Percentiles rank a stretch among this genome's conserved stretches.
Conservation (phyloP, 441 rosid genomes). For the Populus tomentosa region DNA sequence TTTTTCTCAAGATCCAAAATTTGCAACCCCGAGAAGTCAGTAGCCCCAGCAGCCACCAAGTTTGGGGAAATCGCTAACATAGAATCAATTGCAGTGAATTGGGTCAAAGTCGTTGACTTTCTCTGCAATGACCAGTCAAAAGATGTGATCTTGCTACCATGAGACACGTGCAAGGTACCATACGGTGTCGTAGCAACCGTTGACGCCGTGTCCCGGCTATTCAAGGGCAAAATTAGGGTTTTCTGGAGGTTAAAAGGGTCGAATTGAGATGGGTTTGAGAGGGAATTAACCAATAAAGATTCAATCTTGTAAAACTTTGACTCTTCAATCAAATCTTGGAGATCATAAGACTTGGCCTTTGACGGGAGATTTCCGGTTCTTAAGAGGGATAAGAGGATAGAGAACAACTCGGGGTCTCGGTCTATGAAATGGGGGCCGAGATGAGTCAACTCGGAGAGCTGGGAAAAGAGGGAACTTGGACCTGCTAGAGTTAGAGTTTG, state of each 20-base stretch:
- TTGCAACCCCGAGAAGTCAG: slow-evolving; percentile 80
- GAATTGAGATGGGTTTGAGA: slow-evolving; percentile 61
- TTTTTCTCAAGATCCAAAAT: slow-evolving; percentile 54
- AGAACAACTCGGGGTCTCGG: slow-evolving; percentile 78
- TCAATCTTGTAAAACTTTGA: slow-evolving; percentile 66
- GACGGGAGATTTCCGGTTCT: slow-evolving; percentile 57
- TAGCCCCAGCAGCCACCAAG: slow-evolving; percentile 74
- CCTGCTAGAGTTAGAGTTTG: slow-evolving; percentile 69
- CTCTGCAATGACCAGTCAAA: slow-evolving; percentile 74
- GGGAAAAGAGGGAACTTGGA: slow-evolving; percentile 50
- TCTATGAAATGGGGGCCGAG: slow-evolving; percentile 58
- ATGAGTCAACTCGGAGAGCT: slow-evolving; percentile 38
- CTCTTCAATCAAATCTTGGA: slow-evolving; percentile 70
- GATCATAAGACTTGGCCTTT: slow-evolving; percentile 53
- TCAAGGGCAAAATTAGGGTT: slow-evolving; percentile 43
- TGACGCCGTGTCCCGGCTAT: slow-evolving; percentile 72
- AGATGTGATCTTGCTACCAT: slow-evolving; percentile 85
- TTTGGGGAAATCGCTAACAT: slow-evolving; percentile 52
- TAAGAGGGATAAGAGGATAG: slow-evolving; percentile 31
- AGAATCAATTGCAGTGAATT: slow-evolving; percentile 81
- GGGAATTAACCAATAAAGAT: slow-evolving; percentile 44
- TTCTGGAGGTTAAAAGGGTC: slow-evolving; percentile 73
- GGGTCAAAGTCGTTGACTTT: slow-evolving; percentile 66
- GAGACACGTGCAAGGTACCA: slow-evolving; percentile 73
- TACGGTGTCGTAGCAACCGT: slow-evolving; percentile 46